phyloP scores from a whole-genome alignment of 148 eudicot species.

The Tetragonia tetragonoides region DNA sequence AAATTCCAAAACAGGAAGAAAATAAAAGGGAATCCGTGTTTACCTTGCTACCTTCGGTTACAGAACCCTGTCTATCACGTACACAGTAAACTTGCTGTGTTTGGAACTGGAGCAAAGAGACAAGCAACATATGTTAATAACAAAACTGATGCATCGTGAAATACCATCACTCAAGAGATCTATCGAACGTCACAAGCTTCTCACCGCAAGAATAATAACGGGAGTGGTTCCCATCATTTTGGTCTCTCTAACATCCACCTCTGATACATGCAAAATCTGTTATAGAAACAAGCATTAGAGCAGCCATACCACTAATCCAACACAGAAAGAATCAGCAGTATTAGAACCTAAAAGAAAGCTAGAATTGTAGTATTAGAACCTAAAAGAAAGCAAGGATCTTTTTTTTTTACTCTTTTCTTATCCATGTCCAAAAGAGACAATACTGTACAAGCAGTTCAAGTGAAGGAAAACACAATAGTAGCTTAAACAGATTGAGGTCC shows the following conservation, averaged over 20 bases:
- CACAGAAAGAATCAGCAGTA: neutral
- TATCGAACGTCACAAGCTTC: constrained; percentile 15
- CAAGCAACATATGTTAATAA: constrained; percentile 16
- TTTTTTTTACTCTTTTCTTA: too few species aligned
- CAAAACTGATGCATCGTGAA: neutral
- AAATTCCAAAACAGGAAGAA: neutral
- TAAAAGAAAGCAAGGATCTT: too few species aligned
- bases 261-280: constrained; percentile 91
- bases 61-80: constrained; percentile 67
- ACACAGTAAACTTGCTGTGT: constrained; percentile 86
- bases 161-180: neutral
- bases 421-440: too few species aligned
- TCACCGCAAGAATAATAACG: constrained; percentile 65
- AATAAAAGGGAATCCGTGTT: neutral
- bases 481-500: neutral
- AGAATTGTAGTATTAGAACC: neutral
- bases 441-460: neutral
- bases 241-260: constrained; percentile 79
- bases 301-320: neutral
- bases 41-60: constrained; percentile 89
- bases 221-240: constrained; percentile 96
- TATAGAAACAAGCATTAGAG: constrained; percentile 1
- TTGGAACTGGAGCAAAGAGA: constrained; percentile 63
- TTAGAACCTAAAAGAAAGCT: neutral
- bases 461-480: neutral